Evolutionary conservation across 176 grass and related monocot genomes (phyloP).

Genomic region (Eragrostis curvula): DNA sequence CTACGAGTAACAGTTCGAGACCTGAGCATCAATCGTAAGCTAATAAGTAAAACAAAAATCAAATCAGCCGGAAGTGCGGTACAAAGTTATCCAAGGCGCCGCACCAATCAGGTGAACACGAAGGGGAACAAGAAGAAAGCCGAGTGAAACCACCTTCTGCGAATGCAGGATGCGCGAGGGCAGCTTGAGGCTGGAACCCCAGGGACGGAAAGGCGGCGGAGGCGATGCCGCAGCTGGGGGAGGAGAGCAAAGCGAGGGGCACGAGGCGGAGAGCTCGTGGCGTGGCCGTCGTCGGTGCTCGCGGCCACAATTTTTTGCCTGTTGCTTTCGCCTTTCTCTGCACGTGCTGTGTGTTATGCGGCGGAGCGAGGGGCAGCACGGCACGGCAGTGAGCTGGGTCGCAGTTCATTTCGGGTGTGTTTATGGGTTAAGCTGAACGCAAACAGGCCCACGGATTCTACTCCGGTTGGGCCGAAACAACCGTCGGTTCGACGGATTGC

Average conservation of each 20-base stretch:
- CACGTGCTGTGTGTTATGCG: too few species aligned
- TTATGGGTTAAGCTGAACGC: background rate
- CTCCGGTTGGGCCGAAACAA: too few species aligned
- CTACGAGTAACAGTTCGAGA: background rate
- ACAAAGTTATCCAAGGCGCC: background rate
- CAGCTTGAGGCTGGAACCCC: background rate
- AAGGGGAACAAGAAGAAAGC: background rate
- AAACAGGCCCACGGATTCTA: background rate
- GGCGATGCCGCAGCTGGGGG: background rate
- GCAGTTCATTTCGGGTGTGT: background rate
- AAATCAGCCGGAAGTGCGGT: background rate
- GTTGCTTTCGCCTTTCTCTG: background rate
- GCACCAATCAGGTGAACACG: background rate
- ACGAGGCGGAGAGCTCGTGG: background rate
- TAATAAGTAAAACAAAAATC: background rate
- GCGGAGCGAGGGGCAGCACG: too few species aligned
- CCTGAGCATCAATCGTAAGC: background rate
- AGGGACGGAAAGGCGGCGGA: background rate
- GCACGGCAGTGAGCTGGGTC: too few species aligned
- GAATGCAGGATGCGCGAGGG: slow-evolving; percentile 2
- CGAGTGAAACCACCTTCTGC: slow-evolving; percentile 12
- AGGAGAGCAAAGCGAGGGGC: background rate
- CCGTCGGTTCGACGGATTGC: too few species aligned
- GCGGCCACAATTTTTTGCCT: background rate
- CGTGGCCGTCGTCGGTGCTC: background rate